These are phyloP conservation scores for Porodaedalea pini DNA, from an alignment of 1,284 basidiomycete species.

Conservation along the genomic window DNA sequence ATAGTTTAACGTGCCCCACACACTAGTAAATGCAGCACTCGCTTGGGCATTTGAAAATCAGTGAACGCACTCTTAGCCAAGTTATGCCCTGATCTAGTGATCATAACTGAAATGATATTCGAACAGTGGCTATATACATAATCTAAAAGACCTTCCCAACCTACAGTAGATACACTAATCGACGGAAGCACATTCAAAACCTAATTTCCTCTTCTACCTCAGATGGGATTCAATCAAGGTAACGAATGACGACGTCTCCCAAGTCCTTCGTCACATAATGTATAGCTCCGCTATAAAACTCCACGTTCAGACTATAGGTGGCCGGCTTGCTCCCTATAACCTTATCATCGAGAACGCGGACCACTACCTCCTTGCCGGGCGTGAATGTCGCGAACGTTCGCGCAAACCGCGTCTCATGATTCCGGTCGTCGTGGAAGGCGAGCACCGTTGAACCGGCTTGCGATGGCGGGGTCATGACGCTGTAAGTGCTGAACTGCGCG, in stretches of 20 bases:
- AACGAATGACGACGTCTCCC: constrained; percentile 4
- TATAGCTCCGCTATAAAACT: constrained; percentile 18
- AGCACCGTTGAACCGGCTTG: constrained; percentile 9
- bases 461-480: constrained; percentile 11
- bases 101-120: too few species aligned
- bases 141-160: too few species aligned
- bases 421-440: constrained; percentile 7
- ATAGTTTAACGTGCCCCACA: too few species aligned
- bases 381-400: constrained; percentile 6
- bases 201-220: too few species aligned
- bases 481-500: constrained; percentile 6
- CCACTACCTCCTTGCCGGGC: neutral
- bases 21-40: too few species aligned
- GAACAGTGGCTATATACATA: too few species aligned
- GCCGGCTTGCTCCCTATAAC: neutral
- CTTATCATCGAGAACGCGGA: neutral
- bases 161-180: too few species aligned
- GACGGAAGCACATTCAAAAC: too few species aligned
- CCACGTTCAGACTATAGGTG: constrained; percentile 8
- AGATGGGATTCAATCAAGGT: constrained; percentile 16
- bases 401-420: neutral
- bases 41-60: too few species aligned
- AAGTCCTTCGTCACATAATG: constrained; percentile 10
- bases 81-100: too few species aligned
- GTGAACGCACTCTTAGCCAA: too few species aligned